Evolutionary conservation across 805 yeast species (phyloP).

Genomic region (Kluyveromyces nonfermentans): DNA sequence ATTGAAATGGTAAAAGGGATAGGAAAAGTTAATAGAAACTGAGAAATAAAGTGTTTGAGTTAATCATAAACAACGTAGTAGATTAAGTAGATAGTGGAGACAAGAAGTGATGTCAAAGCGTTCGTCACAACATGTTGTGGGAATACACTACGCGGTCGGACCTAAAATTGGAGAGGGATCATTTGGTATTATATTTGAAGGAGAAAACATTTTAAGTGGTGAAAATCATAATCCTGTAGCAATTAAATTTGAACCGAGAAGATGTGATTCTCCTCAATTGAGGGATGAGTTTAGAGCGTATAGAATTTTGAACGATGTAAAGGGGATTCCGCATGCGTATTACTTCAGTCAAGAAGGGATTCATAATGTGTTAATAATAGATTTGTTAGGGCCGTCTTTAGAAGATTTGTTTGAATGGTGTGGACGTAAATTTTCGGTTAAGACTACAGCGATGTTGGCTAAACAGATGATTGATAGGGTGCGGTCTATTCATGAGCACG

Average conservation of each 20-base stretch:
- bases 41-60: not conserved
- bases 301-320: conserved; percentile 56
- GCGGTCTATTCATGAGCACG: conserved; percentile 66
- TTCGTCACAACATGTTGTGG: conserved; percentile 32
- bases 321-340: conserved; percentile 75
- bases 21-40: not conserved
- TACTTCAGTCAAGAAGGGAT: conserved; percentile 82
- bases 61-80: not conserved
- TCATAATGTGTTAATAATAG: conserved; percentile 68
- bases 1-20: not conserved
- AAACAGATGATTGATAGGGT: conserved; percentile 69
- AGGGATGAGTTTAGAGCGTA: conserved; percentile 76
- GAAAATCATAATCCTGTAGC: conserved; percentile 38
- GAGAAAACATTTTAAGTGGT: conserved; percentile 53
- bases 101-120: conserved; percentile 10
- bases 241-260: conserved; percentile 71
- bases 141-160: conserved; percentile 65
- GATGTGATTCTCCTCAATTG: conserved; percentile 75
- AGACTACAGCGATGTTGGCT: conserved; percentile 67
- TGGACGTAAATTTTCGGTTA: conserved; percentile 60
- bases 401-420: conserved; percentile 87
- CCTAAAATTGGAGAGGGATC: conserved; percentile 85
- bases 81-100: not conserved
- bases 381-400: conserved; percentile 67
- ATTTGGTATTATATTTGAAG: conserved; percentile 78